phyloP scores from a whole-genome alignment of 1,284 basidiomycete species.

The Ceratorhiza oryzae-sativae region DNA sequence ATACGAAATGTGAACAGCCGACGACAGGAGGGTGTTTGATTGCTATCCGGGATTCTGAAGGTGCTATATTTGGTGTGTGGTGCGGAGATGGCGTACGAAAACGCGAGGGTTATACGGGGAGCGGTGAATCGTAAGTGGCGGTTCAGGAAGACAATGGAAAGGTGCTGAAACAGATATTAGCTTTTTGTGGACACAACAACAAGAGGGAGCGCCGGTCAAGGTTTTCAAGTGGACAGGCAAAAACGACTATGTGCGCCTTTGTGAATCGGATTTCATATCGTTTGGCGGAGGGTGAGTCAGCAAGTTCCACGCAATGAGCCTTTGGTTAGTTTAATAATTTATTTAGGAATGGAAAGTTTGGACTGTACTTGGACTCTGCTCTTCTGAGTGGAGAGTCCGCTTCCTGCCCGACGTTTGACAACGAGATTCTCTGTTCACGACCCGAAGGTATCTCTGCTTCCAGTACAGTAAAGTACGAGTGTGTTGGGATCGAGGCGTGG shows the following conservation, averaged over 20 bases:
- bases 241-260: conserved; percentile 91
- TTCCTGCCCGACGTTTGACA: conserved; percentile 85
- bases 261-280: conserved; percentile 79
- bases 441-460: conserved; percentile 56
- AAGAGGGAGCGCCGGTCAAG: conserved; percentile 54
- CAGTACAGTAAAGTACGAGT: conserved; percentile 72
- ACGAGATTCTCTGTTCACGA: conserved; percentile 73
- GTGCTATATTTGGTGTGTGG: conserved; percentile 74
- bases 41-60: conserved; percentile 45
- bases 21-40: conserved; percentile 49
- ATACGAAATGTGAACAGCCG: conserved; percentile 63
- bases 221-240: conserved; percentile 88
- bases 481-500: conserved; percentile 89
- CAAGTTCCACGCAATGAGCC: not conserved
- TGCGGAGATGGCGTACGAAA: conserved; percentile 72
- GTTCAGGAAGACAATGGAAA: not conserved
- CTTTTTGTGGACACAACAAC: conserved; percentile 71
- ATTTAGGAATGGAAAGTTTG: conserved; percentile 81
- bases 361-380: conserved; percentile 86
- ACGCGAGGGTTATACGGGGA: conserved; percentile 73
- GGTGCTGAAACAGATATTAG: conserved; percentile 53
- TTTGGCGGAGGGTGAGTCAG: conserved; percentile 86
- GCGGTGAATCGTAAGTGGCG: conserved; percentile 78
- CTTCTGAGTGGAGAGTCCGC: conserved; percentile 86
- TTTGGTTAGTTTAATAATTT: not conserved